These are phyloP conservation scores for Trypanosoma lewisi DNA, from an alignment of 208 protist species.

Conservation along the genomic window DNA sequence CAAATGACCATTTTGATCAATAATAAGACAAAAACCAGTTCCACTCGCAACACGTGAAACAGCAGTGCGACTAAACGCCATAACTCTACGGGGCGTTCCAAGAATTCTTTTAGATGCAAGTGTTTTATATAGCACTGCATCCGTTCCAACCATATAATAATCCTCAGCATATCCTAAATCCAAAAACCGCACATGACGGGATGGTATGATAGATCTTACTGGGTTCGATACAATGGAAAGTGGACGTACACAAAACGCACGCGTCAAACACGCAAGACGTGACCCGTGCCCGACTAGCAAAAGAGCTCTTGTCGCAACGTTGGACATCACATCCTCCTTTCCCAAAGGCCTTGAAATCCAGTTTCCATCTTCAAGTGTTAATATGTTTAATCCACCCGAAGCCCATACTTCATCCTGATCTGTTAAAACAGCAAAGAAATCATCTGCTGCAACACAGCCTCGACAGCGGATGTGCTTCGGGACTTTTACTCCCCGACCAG, in stretches of 20 bases:
- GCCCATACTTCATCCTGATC: slow-evolving; percentile 86
- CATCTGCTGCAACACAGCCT: slow-evolving; percentile 80
- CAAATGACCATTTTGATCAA: slow-evolving; percentile 87
- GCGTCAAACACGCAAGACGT: slow-evolving; percentile 70
- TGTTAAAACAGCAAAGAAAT: slow-evolving; percentile 86
- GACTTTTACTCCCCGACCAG: slow-evolving; percentile 69
- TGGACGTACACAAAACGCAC: slow-evolving; percentile 72
- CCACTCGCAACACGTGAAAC: slow-evolving; percentile 79
- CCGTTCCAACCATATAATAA: slow-evolving; percentile 86
- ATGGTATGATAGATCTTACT: slow-evolving; percentile 72
- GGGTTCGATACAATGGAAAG: slow-evolving; percentile 74
- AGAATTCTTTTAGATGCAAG: slow-evolving; percentile 61
- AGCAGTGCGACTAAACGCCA: slow-evolving; percentile 69
- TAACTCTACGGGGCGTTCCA: slow-evolving; percentile 82
- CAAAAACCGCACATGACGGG: slow-evolving; percentile 68
- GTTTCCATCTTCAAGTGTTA: slow-evolving; percentile 10
- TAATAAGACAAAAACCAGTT: slow-evolving; percentile 74
- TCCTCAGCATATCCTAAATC: slow-evolving; percentile 81
- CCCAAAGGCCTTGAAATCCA: slow-evolving; percentile 45
- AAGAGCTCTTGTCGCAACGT: slow-evolving; percentile 61
- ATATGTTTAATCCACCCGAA: slow-evolving; percentile 64
- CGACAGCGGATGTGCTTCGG: slow-evolving; percentile 66
- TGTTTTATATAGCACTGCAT: slow-evolving; percentile 86
- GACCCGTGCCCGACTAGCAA: slow-evolving; percentile 73
- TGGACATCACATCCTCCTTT: slow-evolving; percentile 57